Base-by-base conservation (phyloP, 2,329 filamentous ascomycete genomes). In the Aspergillus hortae region DNA sequence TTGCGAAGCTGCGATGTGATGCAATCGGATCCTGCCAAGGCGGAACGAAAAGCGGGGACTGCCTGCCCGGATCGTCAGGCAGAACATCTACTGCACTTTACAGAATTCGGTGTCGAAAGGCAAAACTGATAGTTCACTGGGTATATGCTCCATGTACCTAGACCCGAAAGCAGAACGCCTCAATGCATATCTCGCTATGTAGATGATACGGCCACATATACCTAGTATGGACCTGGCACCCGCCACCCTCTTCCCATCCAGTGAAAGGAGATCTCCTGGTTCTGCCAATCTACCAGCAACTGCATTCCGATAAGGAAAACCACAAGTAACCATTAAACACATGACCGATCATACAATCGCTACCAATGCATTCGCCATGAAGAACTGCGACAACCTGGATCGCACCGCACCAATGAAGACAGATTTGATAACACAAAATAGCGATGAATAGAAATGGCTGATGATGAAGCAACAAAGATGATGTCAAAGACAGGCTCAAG, bases 331-430 rank as follows among this genome's bases (percentile, higher is more conserved):
- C 40, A 42, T 42, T 42, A 23, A 42, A 42, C 40, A 42, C 44
- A 42, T 42, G 11, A 42, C 40, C 40, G 17, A 17, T 44, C 47
- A 35, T 48, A 44, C 50, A 51, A 54, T 51, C 61, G 61, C 61
- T 65, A 59, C 54, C 57, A 48, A 68, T 67, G 66, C 65, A 67
- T 60, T 60, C 60, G 57, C 63, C 56, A 61, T 55, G 51, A 59
- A 46, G 30, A 56, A 48, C 51, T 23, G 48, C 25, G 32, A 52
- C 54, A 56, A 55, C 56, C 56, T 59, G 58, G 54, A 52, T 61
- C 56, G 55, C 53, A 43, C 45, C 52, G 27, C 32, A 21, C 14
- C 49, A 27, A 48, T 53, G 32, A 48, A 48, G 49, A 49, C 48
- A 46, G 21, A 50, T 35, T 25, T 35, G 21, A 30, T 40, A 46